phyloP scores from a whole-genome alignment of 2,329 filamentous ascomycete species.

The Aureobasidium musti region DNA sequence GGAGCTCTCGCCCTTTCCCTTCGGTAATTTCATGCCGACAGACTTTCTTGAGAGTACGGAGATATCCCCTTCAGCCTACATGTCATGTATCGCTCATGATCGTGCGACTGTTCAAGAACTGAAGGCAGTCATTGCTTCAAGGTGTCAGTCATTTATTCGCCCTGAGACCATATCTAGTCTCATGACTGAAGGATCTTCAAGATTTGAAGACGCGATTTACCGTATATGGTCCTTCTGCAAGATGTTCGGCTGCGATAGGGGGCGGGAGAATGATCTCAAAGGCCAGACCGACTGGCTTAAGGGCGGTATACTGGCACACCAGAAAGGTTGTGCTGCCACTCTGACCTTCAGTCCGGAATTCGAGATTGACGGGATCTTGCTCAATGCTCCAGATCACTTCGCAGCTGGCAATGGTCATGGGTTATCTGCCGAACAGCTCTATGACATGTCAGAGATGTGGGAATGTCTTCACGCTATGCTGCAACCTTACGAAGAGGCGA shows the following conservation, averaged over 20 bases:
- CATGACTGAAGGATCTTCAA: constrained; percentile 49
- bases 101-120: constrained; percentile 56
- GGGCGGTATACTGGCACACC: constrained; percentile 56
- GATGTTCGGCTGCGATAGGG: constrained; percentile 61
- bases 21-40: constrained; percentile 21
- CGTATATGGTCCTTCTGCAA: constrained; percentile 67
- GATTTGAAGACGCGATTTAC: constrained; percentile 64
- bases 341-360: constrained; percentile 51
- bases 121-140: constrained; percentile 58
- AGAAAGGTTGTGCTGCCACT: constrained; percentile 49
- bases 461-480: constrained; percentile 60
- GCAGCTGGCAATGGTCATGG: constrained; percentile 59
- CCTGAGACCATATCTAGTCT: constrained; percentile 59
- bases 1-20: constrained; percentile 56
- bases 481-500: constrained; percentile 57
- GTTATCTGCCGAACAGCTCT: constrained; percentile 58
- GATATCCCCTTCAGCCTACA: constrained; percentile 55
- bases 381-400: constrained; percentile 60
- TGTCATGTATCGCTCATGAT: constrained; percentile 55
- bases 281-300: constrained; percentile 65
- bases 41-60: constrained; percentile 49
- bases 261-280: constrained; percentile 59
- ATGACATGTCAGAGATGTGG: constrained; percentile 67
- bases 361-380: constrained; percentile 56
- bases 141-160: constrained; percentile 59